A percentile compares a stretch with the other conserved stretches of the same genome.
Conservation (phyloP, 192 early-diverging fungal genomes). For the Coemansia sp. region DNA sequence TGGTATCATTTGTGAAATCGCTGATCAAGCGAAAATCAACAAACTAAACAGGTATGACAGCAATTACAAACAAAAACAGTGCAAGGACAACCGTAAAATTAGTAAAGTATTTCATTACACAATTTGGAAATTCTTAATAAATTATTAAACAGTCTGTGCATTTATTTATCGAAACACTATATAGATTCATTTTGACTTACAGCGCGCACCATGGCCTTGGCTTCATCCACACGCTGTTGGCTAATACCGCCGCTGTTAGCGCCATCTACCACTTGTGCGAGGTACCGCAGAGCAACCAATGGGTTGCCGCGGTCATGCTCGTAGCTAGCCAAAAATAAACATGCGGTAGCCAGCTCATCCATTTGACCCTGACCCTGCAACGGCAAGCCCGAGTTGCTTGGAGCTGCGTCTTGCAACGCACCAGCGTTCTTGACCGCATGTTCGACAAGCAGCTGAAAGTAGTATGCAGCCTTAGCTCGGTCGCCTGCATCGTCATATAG, state of each 20-base stretch:
- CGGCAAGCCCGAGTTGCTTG: not conserved
- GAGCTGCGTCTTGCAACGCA: not conserved
- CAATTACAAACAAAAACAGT: no score
- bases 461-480: slow-evolving; percentile 56
- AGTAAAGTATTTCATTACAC: no score
- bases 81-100: no score
- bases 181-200: slow-evolving; percentile 8
- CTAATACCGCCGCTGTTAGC: slow-evolving; percentile 25
- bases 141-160: no score
- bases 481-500: slow-evolving; percentile 62
- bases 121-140: no score
- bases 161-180: no score
- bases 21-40: no score
- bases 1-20: no score
- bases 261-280: slow-evolving; percentile 38
- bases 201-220: slow-evolving; percentile 42
- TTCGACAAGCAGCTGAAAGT: slow-evolving; percentile 55
- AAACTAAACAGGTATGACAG: no score
- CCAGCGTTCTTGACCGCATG: slow-evolving; percentile 33
- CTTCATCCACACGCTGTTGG: slow-evolving; percentile 38
- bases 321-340: slow-evolving; percentile 41
- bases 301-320: slow-evolving; percentile 40
- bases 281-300: slow-evolving; percentile 26
- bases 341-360: slow-evolving; percentile 48
- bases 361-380: slow-evolving; percentile 12